These are phyloP conservation scores for Metschnikowia sp. DNA, from an alignment of 805 yeast species.

Conservation along the genomic window DNA sequence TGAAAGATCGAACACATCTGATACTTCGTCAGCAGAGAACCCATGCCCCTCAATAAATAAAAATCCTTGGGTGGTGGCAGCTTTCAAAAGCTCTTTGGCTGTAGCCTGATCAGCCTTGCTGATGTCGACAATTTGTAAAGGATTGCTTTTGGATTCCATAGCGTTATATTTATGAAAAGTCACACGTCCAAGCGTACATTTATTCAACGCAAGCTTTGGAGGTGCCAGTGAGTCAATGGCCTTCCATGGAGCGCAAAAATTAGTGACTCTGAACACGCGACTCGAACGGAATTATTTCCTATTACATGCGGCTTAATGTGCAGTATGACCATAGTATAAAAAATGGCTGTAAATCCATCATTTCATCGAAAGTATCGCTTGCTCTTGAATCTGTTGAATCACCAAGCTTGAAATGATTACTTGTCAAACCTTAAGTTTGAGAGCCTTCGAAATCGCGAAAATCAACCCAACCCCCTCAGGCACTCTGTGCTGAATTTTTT, in stretches of 20 bases:
- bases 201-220: background rate
- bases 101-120: constrained; percentile 40
- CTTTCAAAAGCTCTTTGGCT: constrained; percentile 51
- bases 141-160: constrained; percentile 26
- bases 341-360: too few relatives aligned
- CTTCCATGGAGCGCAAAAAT: too few relatives aligned
- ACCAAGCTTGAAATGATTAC: too few relatives aligned
- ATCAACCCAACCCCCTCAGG: too few relatives aligned
- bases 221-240: too few relatives aligned
- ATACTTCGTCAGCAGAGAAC: constrained; percentile 54
- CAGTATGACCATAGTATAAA: background rate
- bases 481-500: too few relatives aligned
- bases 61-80: constrained; percentile 64
- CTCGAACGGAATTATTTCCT: background rate
- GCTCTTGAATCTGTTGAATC: too few relatives aligned
- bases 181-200: background rate
- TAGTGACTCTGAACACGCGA: background rate
- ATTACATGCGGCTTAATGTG: background rate
- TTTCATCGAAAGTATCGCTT: too few relatives aligned
- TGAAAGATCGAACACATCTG: constrained; percentile 47
- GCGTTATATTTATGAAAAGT: too few relatives aligned
- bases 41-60: constrained; percentile 65
- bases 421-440: too few relatives aligned
- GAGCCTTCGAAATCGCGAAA: too few relatives aligned
- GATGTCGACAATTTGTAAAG: constrained; percentile 58